A percentile compares a stretch with the other conserved stretches of the same genome.
These are phyloP conservation scores for Solanum sparsipilum DNA, from an alignment of 257 asterid species.

Conservation along the genomic window DNA sequence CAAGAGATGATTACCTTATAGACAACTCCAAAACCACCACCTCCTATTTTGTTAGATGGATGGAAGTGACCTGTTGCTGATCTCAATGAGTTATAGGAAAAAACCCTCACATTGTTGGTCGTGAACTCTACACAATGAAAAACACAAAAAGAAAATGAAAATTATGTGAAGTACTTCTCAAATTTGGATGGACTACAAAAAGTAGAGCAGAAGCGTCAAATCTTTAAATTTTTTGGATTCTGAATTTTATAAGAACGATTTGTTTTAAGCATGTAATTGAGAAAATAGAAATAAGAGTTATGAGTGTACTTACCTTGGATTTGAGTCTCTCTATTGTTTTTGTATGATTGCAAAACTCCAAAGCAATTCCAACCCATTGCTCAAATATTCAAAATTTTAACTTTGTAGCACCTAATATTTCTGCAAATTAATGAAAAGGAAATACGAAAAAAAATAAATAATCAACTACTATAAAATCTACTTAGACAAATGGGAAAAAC, in stretches of 20 bases:
- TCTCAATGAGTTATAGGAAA: constrained; percentile 42
- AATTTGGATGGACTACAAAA: background rate
- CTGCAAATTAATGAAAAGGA: background rate
- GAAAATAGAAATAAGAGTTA: background rate
- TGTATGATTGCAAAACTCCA: constrained; percentile 39
- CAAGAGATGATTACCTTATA: constrained; percentile 28
- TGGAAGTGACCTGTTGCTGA: constrained; percentile 66
- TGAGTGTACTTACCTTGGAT: constrained; percentile 25
- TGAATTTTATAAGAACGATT: no score
- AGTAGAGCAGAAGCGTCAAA: background rate
- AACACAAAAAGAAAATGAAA: background rate
- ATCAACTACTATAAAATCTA: background rate
- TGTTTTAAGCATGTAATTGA: no score
- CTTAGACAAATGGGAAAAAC: background rate
- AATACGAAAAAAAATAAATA: background rate
- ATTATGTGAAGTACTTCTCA: background rate
- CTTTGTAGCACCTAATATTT: constrained; percentile 6
- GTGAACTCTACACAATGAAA: constrained; percentile 26
- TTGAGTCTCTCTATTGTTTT: constrained; percentile 7
- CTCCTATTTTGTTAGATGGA: constrained; percentile 59
- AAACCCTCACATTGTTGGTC: constrained; percentile 44
- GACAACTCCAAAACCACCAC: constrained; percentile 84
- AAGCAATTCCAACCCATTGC: constrained; percentile 52
- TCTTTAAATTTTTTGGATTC: rapidly evolving
- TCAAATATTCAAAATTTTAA: background rate